phyloP scores from a whole-genome alignment of 2,329 filamentous ascomycete species.

The Aureobasidium lini region DNA sequence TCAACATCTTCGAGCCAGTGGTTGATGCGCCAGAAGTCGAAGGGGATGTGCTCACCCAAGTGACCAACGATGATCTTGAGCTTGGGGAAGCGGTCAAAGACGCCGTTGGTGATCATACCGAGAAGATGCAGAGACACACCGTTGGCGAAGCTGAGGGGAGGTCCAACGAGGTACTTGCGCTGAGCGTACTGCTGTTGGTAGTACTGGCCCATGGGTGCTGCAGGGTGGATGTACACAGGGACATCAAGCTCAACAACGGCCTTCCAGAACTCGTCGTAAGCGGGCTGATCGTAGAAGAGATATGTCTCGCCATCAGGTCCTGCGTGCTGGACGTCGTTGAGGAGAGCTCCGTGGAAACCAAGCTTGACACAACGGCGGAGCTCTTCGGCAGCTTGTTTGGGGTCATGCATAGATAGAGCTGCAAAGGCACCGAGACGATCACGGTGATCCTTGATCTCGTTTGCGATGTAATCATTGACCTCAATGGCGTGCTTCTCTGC shows the following conservation, averaged over 20 bases:
- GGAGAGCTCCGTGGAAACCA: conserved; percentile 30
- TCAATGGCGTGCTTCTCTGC: conserved; percentile 38
- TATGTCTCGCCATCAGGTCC: conserved; percentile 52
- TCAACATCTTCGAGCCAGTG: conserved; percentile 50
- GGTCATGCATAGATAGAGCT: conserved; percentile 42
- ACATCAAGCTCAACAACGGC: conserved; percentile 53
- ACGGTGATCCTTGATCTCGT: conserved; percentile 34
- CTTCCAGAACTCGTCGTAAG: conserved; percentile 57
- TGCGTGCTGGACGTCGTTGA: conserved; percentile 43
- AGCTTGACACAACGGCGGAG: conserved; percentile 46
- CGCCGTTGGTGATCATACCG: conserved; percentile 44
- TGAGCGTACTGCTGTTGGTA: conserved; percentile 53
- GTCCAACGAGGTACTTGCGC: conserved; percentile 53
- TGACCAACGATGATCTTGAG: conserved; percentile 43
- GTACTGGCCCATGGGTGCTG: conserved; percentile 40
- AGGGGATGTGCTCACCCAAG: conserved; percentile 44
- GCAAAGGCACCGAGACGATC: conserved; percentile 41
- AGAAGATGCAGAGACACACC: conserved; percentile 53
- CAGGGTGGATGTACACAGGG: conserved; percentile 57
- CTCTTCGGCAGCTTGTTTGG: conserved; percentile 43
- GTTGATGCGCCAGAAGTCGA: conserved; percentile 42
- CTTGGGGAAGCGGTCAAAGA: conserved; percentile 42
- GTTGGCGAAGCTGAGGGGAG: conserved; percentile 52
- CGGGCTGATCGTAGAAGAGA: conserved; percentile 56
- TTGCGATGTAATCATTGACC: conserved; percentile 41